Percentiles rank a stretch among this genome's conserved stretches.
Evolutionary conservation across 345 rosid species (phyloP).

Genomic region (Pistacia integerrima): DNA sequence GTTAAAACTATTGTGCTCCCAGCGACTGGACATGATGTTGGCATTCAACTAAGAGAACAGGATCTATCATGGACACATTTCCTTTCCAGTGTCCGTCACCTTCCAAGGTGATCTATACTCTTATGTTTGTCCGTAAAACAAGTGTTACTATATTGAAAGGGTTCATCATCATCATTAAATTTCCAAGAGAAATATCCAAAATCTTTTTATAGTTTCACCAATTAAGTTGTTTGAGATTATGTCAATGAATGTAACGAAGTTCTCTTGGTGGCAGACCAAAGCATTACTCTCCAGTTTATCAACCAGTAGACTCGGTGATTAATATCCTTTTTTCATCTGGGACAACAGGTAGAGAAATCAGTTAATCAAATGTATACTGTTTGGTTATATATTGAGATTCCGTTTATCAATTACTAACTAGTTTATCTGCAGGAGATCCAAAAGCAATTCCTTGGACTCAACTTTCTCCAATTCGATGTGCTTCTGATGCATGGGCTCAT

Average conservation of each 20-base stretch:
- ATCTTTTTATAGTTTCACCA: neutral
- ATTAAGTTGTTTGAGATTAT: neutral
- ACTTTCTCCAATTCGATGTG: conserved; percentile 67
- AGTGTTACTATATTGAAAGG: neutral
- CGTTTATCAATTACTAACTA: conserved; percentile 7
- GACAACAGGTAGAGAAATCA: conserved; percentile 65
- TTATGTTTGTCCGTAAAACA: neutral
- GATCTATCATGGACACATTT: conserved; percentile 74
- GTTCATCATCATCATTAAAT: too few relatives aligned
- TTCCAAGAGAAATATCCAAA: too few relatives aligned
- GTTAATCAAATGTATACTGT: neutral
- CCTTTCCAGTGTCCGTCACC: conserved; percentile 38
- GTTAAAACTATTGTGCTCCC: conserved; percentile 74
- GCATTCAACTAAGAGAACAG: conserved; percentile 59
- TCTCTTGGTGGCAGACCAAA: conserved; percentile 40
- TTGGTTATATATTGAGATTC: neutral
- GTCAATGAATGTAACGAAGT: neutral
- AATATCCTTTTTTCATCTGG: conserved; percentile 94
- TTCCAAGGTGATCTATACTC: conserved; percentile 48
- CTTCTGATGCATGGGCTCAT: conserved; percentile 72
- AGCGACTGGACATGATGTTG: conserved; percentile 47
- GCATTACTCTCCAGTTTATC: conserved; percentile 52
- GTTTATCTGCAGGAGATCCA: conserved; percentile 66
- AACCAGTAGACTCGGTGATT: conserved; percentile 53
- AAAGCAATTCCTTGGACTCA: conserved; percentile 97